Evolutionary conservation across 1,139 yeast genomes (phyloP).

Genomic region (Sporopachydermia cereana): DNA sequence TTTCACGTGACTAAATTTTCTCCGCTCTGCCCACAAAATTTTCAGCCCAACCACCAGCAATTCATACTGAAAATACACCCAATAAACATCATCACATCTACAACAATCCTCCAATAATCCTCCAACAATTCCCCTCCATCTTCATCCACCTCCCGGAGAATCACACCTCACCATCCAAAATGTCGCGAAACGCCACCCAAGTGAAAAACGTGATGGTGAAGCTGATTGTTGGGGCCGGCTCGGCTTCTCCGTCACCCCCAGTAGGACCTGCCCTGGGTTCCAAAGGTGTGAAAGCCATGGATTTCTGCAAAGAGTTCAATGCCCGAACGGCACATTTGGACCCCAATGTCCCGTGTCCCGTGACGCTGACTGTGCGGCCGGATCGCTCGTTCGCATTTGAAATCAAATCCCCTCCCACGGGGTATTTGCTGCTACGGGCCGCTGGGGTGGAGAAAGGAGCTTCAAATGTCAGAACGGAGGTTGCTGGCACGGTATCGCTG

Average conservation of each 20-base stretch:
- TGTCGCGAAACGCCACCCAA: constrained; percentile 9
- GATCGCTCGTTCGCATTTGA: constrained; percentile 84
- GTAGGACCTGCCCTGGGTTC: constrained; percentile 99
- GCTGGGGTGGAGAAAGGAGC: constrained; percentile 77
- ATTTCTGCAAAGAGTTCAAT: constrained; percentile 95
- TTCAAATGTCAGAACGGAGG: constrained; percentile 33
- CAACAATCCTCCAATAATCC: no score
- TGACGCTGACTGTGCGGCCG: constrained; percentile 74
- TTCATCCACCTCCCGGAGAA: no score
- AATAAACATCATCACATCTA: no score
- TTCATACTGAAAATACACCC: no score
- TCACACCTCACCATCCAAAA: no score
- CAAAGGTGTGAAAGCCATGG: constrained; percentile 97
- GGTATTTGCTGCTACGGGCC: constrained; percentile 75
- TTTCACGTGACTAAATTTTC: no score
- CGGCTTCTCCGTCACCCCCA: constrained; percentile 98
- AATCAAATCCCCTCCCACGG: constrained; percentile 85
- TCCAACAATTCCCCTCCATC: no score
- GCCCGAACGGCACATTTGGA: constrained; percentile 84
- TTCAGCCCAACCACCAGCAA: no score
- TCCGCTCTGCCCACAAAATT: no score
- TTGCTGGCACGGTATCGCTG: constrained; percentile 65
- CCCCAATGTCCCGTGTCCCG: constrained; percentile 88
- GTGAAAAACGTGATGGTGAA: constrained; percentile 51
- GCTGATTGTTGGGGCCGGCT: constrained; percentile 94